phyloP scores from a whole-genome alignment of 441 rosid genomes.

The Daphne laureola region DNA sequence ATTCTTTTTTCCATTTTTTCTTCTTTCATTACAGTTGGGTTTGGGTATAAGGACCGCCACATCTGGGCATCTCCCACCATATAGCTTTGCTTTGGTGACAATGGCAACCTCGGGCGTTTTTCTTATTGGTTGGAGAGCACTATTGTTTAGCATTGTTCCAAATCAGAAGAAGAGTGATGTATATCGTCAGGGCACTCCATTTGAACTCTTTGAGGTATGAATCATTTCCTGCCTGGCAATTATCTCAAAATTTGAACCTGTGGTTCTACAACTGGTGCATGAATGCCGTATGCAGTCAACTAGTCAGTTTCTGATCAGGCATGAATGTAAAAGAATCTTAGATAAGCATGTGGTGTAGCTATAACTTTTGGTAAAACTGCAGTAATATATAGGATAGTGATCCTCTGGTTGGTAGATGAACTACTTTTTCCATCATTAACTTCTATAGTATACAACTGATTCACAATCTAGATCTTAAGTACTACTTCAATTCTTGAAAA shows the following conservation, averaged over 20 bases:
- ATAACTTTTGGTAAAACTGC: too few relatives aligned
- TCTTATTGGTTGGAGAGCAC: constrained; percentile 75
- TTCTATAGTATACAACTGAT: too few relatives aligned
- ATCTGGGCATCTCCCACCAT: constrained; percentile 58
- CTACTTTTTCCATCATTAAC: too few relatives aligned
- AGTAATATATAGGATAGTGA: too few relatives aligned
- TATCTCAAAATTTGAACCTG: constrained; percentile 2
- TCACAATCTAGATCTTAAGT: too few relatives aligned
- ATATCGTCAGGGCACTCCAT: constrained; percentile 70
- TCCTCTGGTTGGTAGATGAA: too few relatives aligned
- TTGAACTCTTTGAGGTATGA: constrained; percentile 82
- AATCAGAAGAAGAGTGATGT: constrained; percentile 49
- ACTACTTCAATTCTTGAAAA: too few relatives aligned
- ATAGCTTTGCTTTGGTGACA: constrained; percentile 57
- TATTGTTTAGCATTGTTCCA: constrained; percentile 50
- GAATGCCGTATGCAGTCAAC: neutral
- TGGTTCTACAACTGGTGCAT: neutral
- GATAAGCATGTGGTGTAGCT: too few relatives aligned
- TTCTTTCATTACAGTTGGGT: constrained; percentile 49
- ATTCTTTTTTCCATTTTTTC: constrained; percentile 2
- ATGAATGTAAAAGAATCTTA: neutral
- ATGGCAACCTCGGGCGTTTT: constrained; percentile 83
- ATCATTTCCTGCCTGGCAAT: constrained; percentile 4
- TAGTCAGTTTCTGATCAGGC: neutral
- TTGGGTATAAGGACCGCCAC: constrained; percentile 49